Base-by-base conservation (phyloP, 352 stramenopile species). In the Thalassiosira mediterranea region DNA sequence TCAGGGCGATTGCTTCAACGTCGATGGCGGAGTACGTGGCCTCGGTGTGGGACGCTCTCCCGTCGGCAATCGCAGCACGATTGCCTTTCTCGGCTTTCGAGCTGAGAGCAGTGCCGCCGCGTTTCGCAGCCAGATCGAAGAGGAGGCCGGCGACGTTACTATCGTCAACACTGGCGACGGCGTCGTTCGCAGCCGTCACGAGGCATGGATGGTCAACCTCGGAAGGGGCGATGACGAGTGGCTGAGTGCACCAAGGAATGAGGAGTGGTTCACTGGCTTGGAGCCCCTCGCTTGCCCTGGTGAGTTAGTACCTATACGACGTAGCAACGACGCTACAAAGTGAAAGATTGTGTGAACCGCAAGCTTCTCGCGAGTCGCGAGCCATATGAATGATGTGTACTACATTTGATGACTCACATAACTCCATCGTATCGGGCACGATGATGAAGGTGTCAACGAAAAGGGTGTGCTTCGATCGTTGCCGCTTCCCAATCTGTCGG, bases 401-500 rank as follows among this genome's bases (percentile, higher is more conserved):
- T n/a, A n/a, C n/a, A n/a, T n/a, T n/a, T n/a, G n/a, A n/a, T n/a
- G n/a, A n/a, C n/a, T n/a, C n/a, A n/a, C n/a, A n/a, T n/a, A n/a
- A n/a, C n/a, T n/a, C n/a, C n/a, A n/a, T n/a, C n/a, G n/a, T n/a
- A n/a, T n/a, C n/a, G n/a, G n/a, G n/a, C n/a, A n/a, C n/a, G n/a
- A n/a, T n/a, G n/a, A n/a, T n/a, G n/a, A n/a, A 88, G 84, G 80
- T 31, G 60, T 81, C 11, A 74, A 90, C 47, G 26, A 65, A 1
- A 59, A 85, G 8, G 83, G 80, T 21, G 64, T 72, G 13, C 63
- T 89, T 31, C 68, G 75, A 28, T 93, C 85, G 4, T 69, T 91
- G 31, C 78, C 81, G 1, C 64, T 97, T 83, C 92, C 94, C 3
- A 94, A 96, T 62, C 88, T 98, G 19, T 62, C 72, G 38, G 80